phyloP scores from a whole-genome alignment of 345 rosid genomes.

The Luvunga scandens region DNA sequence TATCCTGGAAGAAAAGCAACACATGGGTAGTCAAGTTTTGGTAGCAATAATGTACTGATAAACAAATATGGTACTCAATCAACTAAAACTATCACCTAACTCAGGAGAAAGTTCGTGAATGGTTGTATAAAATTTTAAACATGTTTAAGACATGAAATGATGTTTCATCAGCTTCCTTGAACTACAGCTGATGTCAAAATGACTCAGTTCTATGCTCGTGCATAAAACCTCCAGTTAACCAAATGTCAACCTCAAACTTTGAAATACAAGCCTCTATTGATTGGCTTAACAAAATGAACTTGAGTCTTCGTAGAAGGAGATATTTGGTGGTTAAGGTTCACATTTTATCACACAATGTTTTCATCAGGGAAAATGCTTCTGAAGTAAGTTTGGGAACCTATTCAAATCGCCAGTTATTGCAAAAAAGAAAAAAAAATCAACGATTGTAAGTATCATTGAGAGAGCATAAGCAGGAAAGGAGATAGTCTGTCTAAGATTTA shows the following conservation, averaged over 20 bases:
- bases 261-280: not conserved
- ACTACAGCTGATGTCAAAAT: not conserved
- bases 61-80: not conserved
- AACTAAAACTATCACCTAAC: not conserved
- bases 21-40: not conserved
- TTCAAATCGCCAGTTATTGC: not conserved
- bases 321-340: not conserved
- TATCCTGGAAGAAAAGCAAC: conserved; percentile 42
- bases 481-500: not conserved
- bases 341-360: not conserved
- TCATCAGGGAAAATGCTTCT: not conserved
- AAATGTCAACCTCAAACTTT: not conserved
- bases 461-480: not conserved
- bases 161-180: not conserved
- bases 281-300: not conserved
- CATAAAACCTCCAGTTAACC: not conserved
- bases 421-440: not conserved
- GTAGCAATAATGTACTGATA: not conserved
- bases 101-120: not conserved
- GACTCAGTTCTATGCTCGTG: not conserved
- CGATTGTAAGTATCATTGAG: not conserved
- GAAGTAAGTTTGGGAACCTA: not conserved
- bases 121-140: not conserved
- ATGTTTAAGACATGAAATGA: not conserved
- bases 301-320: not conserved